Base-by-base conservation (phyloP, 116 monocot species). In the Papilionanthe hybrid region DNA sequence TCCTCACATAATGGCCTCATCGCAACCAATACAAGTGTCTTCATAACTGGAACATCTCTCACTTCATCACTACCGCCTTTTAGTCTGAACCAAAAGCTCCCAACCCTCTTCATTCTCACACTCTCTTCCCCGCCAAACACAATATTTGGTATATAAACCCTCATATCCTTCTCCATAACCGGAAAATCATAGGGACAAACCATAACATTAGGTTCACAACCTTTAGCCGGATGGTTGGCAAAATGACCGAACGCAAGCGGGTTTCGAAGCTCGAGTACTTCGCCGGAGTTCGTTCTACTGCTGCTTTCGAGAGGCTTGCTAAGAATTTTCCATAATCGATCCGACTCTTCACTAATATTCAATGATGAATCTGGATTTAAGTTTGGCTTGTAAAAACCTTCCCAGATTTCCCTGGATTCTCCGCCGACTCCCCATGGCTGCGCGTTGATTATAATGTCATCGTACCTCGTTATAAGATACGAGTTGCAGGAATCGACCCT, bases 181-280 rank as follows among this genome's bases (percentile, higher is more conserved):
- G 97, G 92, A 80, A 97, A 97, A 88, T 97, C 92, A 66, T 97
- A 97, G 1, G 97, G 92, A 49, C 94, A 97, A 20, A 97, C 86
- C 92, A 94, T 97, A 32, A 91, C 90, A 85, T 97, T 97, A 2
- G 97, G 92, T 10, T 47, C 20, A 22, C 47, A 76, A 72, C 89
- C 92, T 80, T 91, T 88, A 0, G 86, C 76, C 0, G 97, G 97
- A 80, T 97, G 97, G 81, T 97, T 97, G 32, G 97, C 94, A 79
- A 94, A 97, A 83, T 97, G 97, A 32, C 83, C 97, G 77, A 97
- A 88, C 4, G 97, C 92, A 66, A 97, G 92, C 18, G 97, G 97
- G 60, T 97, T 94, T 48, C 97, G 77, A 42, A 81, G 78, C 85
- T 97, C 97, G 27, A 97, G 75, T 13, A 91, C 83, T 78, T 92